A percentile compares a stretch with the other conserved stretches of the same genome.
phyloP scores from a whole-genome alignment of 2,329 filamentous ascomycete genomes.

The Cladosporium velox region DNA sequence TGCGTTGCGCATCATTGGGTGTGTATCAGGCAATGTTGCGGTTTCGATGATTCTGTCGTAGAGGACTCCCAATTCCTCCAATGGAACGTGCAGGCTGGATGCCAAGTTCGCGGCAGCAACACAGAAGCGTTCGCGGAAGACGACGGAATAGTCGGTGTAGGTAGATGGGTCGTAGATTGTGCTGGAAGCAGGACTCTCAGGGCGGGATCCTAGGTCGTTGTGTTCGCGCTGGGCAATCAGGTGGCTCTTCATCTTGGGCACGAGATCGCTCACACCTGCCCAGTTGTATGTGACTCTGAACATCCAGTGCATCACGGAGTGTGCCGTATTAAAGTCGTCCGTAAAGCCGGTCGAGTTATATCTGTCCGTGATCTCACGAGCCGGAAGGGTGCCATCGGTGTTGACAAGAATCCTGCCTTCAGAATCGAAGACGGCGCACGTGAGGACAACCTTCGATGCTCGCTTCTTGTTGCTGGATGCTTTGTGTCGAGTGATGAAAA shows the following conservation, averaged over 20 bases:
- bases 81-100: conserved; percentile 53
- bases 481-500: conserved; percentile 42
- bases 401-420: conserved; percentile 68
- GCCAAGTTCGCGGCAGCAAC: conserved; percentile 75
- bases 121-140: conserved; percentile 83
- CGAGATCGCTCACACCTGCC: conserved; percentile 65
- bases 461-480: conserved; percentile 43
- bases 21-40: conserved; percentile 28
- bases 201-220: conserved; percentile 33
- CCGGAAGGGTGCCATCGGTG: conserved; percentile 68
- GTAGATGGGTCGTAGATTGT: conserved; percentile 55
- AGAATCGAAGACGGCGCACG: conserved; percentile 66
- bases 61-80: conserved; percentile 39
- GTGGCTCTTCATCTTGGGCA: conserved; percentile 72
- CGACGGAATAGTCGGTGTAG: conserved; percentile 69
- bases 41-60: conserved; percentile 42
- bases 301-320: conserved; percentile 85
- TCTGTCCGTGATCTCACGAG: conserved; percentile 75
- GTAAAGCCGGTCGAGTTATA: conserved; percentile 66
- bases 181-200: conserved; percentile 34
- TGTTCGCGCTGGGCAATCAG: conserved; percentile 52
- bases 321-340: conserved; percentile 73
- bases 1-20: background rate
- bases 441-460: conserved; percentile 57
- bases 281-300: conserved; percentile 80